Base-by-base conservation (phyloP, 176 grass and related monocot species). In the Bolboschoenus planiculmis region DNA sequence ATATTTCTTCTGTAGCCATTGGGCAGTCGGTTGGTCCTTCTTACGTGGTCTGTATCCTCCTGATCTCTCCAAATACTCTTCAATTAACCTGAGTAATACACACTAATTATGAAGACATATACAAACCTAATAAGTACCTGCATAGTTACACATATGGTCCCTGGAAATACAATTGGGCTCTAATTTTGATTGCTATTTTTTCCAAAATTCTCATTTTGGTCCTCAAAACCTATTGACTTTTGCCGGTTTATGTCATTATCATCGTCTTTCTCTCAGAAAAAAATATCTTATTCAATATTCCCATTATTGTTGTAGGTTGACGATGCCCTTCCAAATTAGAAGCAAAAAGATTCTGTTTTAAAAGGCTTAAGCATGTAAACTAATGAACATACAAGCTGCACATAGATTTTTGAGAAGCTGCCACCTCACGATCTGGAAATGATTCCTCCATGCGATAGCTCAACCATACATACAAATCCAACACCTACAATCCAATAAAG, bases 401-500 rank as follows among this genome's bases (percentile, higher is more conserved):
- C 47, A 95, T 89, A 46, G 92, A 89, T 85, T 95, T 98, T 70
- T 95, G 95, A 27, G 90, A 94, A 78, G 87, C 85, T n/a, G 95
- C 92, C 78, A 95, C 53, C 74, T 91, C 92, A 83, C 74, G 87
- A 55, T 98, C 95, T 87, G 95, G 95, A 87, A 92, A 98, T 63
- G 92, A 98, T 71, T 98, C 90, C 10, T 98, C 95, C 79, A 93
- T 61, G 81, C 87, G 91, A 86, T 85, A 98, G 81, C 95, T 95
- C 71, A 98, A 93, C 90, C 95, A 98, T 74, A 95, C 95, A 93
- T 98, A 98, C 33, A 98, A 84, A 88, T 98, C 95, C 54, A 98
- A 86, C 39, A 98, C 95, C 95, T 98, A 88, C 62, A 67, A 75
- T 61, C 30, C 29, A 26, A n/a, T 86, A 5, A 13, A 63, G n/a